These are phyloP conservation scores for Salix suchowensis DNA, from an alignment of 345 rosid species.

Conservation along the genomic window DNA sequence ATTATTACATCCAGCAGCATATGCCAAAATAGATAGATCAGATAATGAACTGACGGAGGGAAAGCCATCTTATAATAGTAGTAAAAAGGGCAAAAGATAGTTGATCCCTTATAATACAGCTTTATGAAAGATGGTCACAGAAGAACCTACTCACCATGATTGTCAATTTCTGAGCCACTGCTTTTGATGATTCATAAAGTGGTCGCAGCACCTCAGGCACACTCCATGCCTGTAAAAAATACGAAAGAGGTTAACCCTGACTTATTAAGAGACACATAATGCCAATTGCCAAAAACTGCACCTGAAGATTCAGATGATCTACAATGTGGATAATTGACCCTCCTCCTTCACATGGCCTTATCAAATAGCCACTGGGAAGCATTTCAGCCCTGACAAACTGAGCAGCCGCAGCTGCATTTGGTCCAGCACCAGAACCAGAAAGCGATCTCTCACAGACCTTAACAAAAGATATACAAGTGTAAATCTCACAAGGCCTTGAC, in stretches of 20 bases:
- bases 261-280: neutral
- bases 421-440: constrained; percentile 93
- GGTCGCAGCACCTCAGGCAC: constrained; percentile 98
- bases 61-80: neutral
- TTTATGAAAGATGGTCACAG: neutral
- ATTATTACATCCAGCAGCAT: neutral
- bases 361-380: constrained; percentile 94
- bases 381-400: constrained; percentile 96
- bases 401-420: constrained; percentile 63
- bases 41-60: neutral
- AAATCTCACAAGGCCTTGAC: neutral
- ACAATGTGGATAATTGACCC: constrained; percentile 98
- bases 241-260: neutral
- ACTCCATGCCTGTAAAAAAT: constrained; percentile 73
- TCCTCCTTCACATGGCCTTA: constrained; percentile 97
- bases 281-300: constrained; percentile 13
- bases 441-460: constrained; percentile 99
- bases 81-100: neutral
- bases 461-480: neutral
- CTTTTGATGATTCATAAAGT: constrained; percentile 88
- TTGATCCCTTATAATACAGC: neutral
- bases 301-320: constrained; percentile 95
- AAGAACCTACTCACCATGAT: constrained; percentile 60
- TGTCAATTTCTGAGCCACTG: constrained; percentile 89
- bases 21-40: neutral